Evolutionary conservation across 2,329 filamentous ascomycete species (phyloP), one percentile per base, ranked within the genome.

Genomic region (Diplodia scrobiculata): DNA sequence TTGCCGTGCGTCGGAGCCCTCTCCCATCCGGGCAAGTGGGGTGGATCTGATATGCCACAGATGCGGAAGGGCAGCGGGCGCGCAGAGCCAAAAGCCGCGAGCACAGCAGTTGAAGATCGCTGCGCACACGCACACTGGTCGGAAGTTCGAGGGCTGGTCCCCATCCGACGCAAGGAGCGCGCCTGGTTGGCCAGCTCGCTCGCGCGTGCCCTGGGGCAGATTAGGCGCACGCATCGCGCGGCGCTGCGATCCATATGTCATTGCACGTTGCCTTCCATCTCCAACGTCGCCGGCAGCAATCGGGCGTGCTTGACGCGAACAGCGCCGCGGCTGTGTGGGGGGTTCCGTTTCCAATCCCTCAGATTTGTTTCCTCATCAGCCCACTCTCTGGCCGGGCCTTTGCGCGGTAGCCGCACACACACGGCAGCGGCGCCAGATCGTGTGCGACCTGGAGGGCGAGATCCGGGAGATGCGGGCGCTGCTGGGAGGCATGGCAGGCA

Each of bases 91-190:
- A 45, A 60, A 60, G 55, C 55, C 38, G 38, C 38, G 48, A 29
- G n/a, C 58, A 50, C 41, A 62, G 21, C 58, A 50, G 58, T 62
- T 38, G 58, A 62, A 62, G 58, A 62, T 62, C 58, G 58, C 45
- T 29, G 58, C 36, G 52, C 52, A 59, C 55, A 60, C 55, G 38
- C 55, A 60, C 58, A 59, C 54, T 59, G 45, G 41, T 11, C 45
- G 45, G 58, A 41, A 62, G 58, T 41, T 50, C 27, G 58, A 45
- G 34, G n/a, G 58, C 29, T 62, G 58, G 58, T 27, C 58, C n/a
- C 41, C 58, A 62, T 50, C 58, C 58, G 58, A 62, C n/a, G 54
- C 41, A 48, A 62, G 58, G 41, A 62, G 58, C 58, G 58, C 58
- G n/a, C 41, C 27, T 62, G 58, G 58, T 62, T 62, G 58, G 58